Evolutionary conservation across 352 stramenopile genomes (phyloP).

Genomic region (Phytophthora megakarya): DNA sequence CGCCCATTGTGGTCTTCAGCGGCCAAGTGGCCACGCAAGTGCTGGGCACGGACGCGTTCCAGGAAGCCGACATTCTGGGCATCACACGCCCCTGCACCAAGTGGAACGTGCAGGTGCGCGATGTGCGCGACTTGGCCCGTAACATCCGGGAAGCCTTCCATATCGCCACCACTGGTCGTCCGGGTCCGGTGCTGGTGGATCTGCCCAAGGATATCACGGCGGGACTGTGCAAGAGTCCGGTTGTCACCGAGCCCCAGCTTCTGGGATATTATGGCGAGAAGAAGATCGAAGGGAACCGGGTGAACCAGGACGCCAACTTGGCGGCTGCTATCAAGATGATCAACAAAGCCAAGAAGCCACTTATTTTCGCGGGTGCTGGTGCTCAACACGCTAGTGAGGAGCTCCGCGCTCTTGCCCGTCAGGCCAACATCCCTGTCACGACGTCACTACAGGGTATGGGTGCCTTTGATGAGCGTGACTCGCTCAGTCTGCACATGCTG

Average conservation of each 20-base stretch:
- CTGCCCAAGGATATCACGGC: slow-evolving; percentile 95
- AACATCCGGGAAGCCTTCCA: slow-evolving; percentile 97
- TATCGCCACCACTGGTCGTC: slow-evolving; percentile 92
- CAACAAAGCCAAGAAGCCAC: slow-evolving; percentile 93
- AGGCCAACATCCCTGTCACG: slow-evolving; percentile 95
- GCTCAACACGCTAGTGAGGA: slow-evolving; percentile 88
- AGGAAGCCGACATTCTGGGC: slow-evolving; percentile 86
- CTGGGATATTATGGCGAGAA: slow-evolving; percentile 87
- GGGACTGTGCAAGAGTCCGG: slow-evolving; percentile 70
- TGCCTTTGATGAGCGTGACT: slow-evolving; percentile 93
- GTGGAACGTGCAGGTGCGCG: slow-evolving; percentile 97
- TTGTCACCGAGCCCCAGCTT: slow-evolving; percentile 76
- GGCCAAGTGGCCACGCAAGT: slow-evolving; percentile 94
- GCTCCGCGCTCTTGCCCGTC: slow-evolving; percentile 90
- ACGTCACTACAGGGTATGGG: slow-evolving; percentile 95
- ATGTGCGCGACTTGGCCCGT: slow-evolving; percentile 93
- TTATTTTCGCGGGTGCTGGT: slow-evolving; percentile 95
- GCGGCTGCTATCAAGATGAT: slow-evolving; percentile 85
- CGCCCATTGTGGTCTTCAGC: slow-evolving; percentile 94
- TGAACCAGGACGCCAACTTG: slow-evolving; percentile 82
- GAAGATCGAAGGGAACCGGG: slow-evolving; percentile 80
- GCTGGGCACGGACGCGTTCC: slow-evolving; percentile 93
- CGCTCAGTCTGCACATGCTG: slow-evolving; percentile 96
- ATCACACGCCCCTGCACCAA: slow-evolving; percentile 94
- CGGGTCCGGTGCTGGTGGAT: slow-evolving; percentile 95